Evolutionary conservation across 805 yeast species (phyloP).

Genomic region (Saturnispora sanitii): DNA sequence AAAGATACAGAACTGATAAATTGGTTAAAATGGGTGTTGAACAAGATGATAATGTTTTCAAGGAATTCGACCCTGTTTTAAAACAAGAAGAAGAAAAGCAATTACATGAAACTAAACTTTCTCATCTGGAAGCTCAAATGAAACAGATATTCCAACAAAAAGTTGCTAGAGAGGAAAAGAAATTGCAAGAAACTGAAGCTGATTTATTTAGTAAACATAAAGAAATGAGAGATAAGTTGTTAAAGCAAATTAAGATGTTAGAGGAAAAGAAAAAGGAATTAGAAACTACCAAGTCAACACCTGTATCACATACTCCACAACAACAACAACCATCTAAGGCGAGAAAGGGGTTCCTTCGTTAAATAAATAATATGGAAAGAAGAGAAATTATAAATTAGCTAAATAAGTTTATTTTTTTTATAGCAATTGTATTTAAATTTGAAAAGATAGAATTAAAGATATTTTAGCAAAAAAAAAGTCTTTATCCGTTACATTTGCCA

Average conservation of each 20-base stretch:
- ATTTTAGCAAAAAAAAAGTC: background rate
- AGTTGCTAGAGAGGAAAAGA: constrained; percentile 93
- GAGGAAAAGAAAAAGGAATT: constrained; percentile 85
- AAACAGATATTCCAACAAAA: constrained; percentile 92
- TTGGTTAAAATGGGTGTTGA: constrained; percentile 73
- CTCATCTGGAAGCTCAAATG: constrained; percentile 94
- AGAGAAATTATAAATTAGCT: background rate
- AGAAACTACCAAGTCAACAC: constrained; percentile 46
- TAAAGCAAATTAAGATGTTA: constrained; percentile 77
- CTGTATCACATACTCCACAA: constrained; percentile 23
- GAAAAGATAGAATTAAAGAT: too few species aligned
- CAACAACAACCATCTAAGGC: constrained; percentile 42
- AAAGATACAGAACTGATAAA: constrained; percentile 80
- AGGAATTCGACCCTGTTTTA: constrained; percentile 85
- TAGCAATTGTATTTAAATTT: too few species aligned
- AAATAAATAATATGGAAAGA: background rate
- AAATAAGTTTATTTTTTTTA: background rate
- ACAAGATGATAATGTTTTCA: constrained; percentile 89
- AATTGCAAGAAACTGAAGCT: constrained; percentile 91
- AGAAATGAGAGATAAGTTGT: constrained; percentile 92
- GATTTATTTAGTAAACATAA: constrained; percentile 92
- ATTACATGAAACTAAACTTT: constrained; percentile 85
- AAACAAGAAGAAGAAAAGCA: constrained; percentile 91
- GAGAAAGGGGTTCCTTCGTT: constrained; percentile 74
- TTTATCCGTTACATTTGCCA: background rate